Conservation (phyloP, 1,284 basidiomycete genomes). For the Puccinia novopanici region DNA sequence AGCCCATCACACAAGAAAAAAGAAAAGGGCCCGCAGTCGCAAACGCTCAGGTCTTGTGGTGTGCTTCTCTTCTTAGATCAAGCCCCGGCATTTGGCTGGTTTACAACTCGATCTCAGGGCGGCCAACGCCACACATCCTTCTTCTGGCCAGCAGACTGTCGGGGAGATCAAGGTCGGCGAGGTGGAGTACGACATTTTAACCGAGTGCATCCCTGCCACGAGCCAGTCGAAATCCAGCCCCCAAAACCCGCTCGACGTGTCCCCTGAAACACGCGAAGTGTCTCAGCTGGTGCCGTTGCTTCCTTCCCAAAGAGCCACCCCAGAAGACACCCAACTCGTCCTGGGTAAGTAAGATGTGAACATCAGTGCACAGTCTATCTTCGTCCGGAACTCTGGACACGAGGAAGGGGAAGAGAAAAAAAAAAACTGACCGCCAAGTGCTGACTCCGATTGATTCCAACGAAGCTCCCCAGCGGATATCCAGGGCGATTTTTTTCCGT, state of each 20-base stretch:
- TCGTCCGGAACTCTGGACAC: neutral
- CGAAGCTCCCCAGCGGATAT: neutral
- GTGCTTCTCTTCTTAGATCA: conserved; percentile 5
- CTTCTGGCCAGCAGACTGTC: neutral
- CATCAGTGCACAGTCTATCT: too few relatives aligned
- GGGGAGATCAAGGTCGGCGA: neutral
- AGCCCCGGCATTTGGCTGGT: conserved; percentile 7
- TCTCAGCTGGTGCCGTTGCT: conserved; percentile 8
- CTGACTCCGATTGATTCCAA: neutral
- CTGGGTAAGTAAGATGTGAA: too few relatives aligned
- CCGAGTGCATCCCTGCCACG: neutral
- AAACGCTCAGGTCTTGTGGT: neutral
- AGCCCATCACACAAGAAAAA: too few relatives aligned
- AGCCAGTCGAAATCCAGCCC: neutral
- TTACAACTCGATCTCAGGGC: conserved; percentile 7
- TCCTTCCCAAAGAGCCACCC: conserved; percentile 4
- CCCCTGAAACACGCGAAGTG: conserved; percentile 11
- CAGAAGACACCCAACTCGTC: conserved; percentile 2
- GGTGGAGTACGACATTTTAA: neutral
- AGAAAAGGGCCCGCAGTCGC: too few relatives aligned
- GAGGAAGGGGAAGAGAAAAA: neutral
- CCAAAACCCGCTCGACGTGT: neutral
- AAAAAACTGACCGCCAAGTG: neutral
- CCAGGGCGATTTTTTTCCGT: conserved; percentile 21
- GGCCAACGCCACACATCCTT: neutral